Percentiles rank a stretch among this genome's conserved stretches.
Evolutionary conservation across 2,329 filamentous ascomycete genomes (phyloP).

Genomic region (Fusarium sp.): DNA sequence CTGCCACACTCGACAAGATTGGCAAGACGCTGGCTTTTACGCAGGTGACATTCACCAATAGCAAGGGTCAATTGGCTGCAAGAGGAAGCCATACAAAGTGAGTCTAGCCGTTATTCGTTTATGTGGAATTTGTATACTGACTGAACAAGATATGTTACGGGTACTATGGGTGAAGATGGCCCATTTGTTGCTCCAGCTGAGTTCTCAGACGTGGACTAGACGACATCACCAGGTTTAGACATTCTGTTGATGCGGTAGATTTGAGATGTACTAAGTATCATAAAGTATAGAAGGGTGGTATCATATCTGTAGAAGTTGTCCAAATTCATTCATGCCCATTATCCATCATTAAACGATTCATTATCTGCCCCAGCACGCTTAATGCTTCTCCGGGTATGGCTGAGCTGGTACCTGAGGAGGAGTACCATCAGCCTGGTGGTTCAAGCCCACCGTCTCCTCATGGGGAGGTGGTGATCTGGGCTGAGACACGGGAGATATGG

Average conservation of each 20-base stretch:
- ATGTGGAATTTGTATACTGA: not conserved
- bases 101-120: slow-evolving; percentile 11
- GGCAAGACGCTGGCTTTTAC: slow-evolving; percentile 73
- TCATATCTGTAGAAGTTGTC: slow-evolving; percentile 17
- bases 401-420: slow-evolving; percentile 25
- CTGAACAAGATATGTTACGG: slow-evolving; percentile 52
- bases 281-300: slow-evolving; percentile 31
- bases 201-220: slow-evolving; percentile 48
- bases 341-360: not conserved
- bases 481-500: not conserved
- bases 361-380: not conserved
- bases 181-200: slow-evolving; percentile 50
- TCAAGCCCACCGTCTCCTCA: slow-evolving; percentile 44
- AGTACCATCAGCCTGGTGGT: slow-evolving; percentile 46
- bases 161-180: slow-evolving; percentile 49
- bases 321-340: not conserved
- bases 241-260: not conserved
- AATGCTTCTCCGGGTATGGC: slow-evolving; percentile 40
- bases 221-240: not conserved
- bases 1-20: slow-evolving; percentile 70
- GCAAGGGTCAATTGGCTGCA: slow-evolving; percentile 67
- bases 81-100: slow-evolving; percentile 74
- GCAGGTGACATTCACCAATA: slow-evolving; percentile 66
- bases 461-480: slow-evolving; percentile 37
- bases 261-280: not conserved